Conservation (phyloP, 495 filamentous ascomycete genomes). For the Jackrogersella minutella region DNA sequence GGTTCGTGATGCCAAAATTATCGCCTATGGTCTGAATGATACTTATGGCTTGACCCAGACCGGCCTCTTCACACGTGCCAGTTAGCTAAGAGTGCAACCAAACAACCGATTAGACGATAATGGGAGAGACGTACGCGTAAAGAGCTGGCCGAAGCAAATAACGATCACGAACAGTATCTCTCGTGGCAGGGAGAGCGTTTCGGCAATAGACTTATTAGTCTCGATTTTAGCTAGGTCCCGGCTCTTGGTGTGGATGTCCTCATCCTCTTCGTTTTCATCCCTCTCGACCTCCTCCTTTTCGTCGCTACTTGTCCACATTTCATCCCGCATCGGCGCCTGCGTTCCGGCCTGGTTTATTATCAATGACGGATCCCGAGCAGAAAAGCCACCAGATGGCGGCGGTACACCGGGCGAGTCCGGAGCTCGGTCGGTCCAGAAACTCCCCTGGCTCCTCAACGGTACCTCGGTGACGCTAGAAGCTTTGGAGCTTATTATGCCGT, state of each 20-base stretch:
- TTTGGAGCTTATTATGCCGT: conserved; percentile 8
- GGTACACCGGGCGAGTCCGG: not conserved
- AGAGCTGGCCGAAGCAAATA: conserved; percentile 57
- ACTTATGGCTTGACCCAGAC: conserved; percentile 42
- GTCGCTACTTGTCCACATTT: conserved; percentile 23
- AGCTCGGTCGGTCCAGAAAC: not conserved
- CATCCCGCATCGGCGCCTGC: conserved; percentile 12
- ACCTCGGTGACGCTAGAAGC: conserved; percentile 22
- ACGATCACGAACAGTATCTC: conserved; percentile 55
- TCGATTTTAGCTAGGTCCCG: conserved; percentile 14
- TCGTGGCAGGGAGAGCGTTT: conserved; percentile 40
- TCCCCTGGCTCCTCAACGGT: conserved; percentile 6
- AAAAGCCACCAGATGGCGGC: not conserved
- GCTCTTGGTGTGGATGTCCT: not conserved
- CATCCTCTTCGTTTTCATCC: not conserved
- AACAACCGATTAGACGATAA: not conserved
- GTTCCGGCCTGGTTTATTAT: conserved; percentile 10
- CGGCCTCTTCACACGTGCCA: conserved; percentile 27
- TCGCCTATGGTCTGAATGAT: conserved; percentile 47
- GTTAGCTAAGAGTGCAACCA: conserved; percentile 3
- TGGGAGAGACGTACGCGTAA: conserved; percentile 36
- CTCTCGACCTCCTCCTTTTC: conserved; percentile 12
- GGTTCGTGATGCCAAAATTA: conserved; percentile 35
- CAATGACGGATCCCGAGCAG: conserved; percentile 11
- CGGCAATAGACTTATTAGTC: conserved; percentile 30